Evolutionary conservation across 2,329 filamentous ascomycete species (phyloP).

Genomic region (Thielaviopsis musarum): DNA sequence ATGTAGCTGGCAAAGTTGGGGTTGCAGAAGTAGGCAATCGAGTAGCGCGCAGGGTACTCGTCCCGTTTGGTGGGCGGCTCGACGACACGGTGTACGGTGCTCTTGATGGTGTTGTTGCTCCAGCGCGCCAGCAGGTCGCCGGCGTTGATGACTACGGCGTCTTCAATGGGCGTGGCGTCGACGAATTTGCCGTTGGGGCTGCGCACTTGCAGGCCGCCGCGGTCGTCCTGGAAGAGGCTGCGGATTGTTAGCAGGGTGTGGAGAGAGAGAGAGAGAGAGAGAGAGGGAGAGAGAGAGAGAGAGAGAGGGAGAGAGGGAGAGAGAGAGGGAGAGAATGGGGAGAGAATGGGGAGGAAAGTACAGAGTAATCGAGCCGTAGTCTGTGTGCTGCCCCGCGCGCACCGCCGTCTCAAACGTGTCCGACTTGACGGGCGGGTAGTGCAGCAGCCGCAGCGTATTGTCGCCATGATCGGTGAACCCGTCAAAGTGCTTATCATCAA

Average conservation of each 20-base stretch:
- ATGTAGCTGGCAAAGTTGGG: slow-evolving; percentile 63
- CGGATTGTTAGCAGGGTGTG: neutral
- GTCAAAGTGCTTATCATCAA: slow-evolving; percentile 62
- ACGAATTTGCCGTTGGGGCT: slow-evolving; percentile 64
- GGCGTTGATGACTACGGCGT: slow-evolving; percentile 75
- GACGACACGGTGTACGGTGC: slow-evolving; percentile 77
- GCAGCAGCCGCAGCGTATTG: slow-evolving; percentile 56
- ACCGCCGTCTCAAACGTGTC: slow-evolving; percentile 55
- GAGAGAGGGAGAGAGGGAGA: neutral
- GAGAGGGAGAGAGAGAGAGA: neutral
- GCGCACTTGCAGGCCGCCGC: slow-evolving; percentile 40
- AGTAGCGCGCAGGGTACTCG: slow-evolving; percentile 62
- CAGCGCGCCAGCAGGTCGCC: slow-evolving; percentile 74
- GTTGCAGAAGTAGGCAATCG: slow-evolving; percentile 85
- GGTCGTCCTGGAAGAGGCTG: slow-evolving; percentile 39
- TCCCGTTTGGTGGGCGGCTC: slow-evolving; percentile 52
- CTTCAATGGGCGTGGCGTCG: slow-evolving; percentile 65
- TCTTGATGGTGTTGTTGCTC: slow-evolving; percentile 85
- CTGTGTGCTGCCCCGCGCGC: slow-evolving; percentile 61
- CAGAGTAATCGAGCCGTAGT: slow-evolving; percentile 44
- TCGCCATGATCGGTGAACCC: slow-evolving; percentile 50
- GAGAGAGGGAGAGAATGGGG: neutral
- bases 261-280: neutral
- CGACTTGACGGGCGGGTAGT: slow-evolving; percentile 55
- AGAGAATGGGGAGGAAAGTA: neutral